phyloP scores from a whole-genome alignment of 176 grass and related monocot genomes.

The Phoenix roebelenii region DNA sequence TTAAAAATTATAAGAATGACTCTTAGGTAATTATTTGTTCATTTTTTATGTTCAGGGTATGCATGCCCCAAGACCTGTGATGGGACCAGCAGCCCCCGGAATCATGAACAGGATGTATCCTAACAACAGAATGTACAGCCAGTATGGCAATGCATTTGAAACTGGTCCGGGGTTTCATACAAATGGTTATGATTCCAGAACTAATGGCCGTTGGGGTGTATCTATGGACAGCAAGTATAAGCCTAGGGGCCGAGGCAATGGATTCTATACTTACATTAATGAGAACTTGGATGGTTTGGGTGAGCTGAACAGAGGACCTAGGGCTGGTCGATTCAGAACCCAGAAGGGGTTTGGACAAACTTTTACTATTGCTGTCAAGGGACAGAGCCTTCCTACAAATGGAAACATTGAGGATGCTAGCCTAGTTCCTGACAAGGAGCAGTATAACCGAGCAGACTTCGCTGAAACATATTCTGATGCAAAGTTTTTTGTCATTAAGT shows the following conservation, averaged over 20 bases:
- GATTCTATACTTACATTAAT: not conserved
- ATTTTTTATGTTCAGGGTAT: not conserved
- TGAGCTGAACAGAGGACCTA: slow-evolving; percentile 4
- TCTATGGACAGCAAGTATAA: not conserved
- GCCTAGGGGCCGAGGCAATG: not conserved
- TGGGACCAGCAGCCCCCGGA: not conserved
- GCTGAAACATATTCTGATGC: not conserved
- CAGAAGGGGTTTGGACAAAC: not conserved
- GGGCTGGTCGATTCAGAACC: slow-evolving; percentile 1
- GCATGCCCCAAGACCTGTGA: not conserved
- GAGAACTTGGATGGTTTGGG: slow-evolving; percentile 1
- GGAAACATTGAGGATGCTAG: not conserved
- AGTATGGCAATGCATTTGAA: not conserved
- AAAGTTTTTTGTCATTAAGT: slow-evolving; percentile 4
- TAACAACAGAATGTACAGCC: not conserved
- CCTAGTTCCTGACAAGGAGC: not conserved
- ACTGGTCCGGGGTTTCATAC: not conserved
- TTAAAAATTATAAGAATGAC: too few species aligned
- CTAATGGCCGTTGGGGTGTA: not conserved
- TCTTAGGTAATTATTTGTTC: not conserved
- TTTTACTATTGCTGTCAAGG: slow-evolving; percentile 1
- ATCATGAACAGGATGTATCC: not conserved
- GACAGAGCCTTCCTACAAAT: not conserved
- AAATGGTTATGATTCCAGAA: not conserved
- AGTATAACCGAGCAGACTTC: too few species aligned